Evolutionary conservation across 1,284 basidiomycete species (phyloP).

Genomic region (Sanguinoderma infundibulare): DNA sequence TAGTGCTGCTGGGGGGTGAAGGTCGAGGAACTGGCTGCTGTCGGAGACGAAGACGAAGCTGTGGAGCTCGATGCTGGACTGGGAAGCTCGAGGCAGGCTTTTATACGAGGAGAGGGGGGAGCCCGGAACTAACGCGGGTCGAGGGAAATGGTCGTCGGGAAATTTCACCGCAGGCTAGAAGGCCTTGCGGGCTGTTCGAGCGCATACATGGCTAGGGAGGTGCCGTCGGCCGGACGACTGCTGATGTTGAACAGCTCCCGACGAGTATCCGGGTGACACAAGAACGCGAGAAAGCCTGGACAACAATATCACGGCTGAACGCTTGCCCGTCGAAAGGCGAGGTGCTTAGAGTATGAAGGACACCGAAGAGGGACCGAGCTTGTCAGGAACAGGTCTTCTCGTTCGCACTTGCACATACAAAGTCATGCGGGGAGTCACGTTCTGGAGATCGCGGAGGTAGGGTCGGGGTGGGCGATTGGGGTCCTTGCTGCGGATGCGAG

Average conservation of each 20-base stretch:
- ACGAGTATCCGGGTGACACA: conserved; percentile 13
- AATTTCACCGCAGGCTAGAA: conserved; percentile 13
- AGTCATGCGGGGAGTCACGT: background rate
- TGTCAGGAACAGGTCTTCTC: background rate
- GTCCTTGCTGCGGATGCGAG: conserved; percentile 14
- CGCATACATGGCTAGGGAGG: background rate
- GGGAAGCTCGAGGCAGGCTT: background rate
- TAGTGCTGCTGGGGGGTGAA: background rate
- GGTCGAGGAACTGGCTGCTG: background rate
- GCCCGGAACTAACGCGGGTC: conserved; percentile 20
- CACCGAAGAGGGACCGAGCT: conserved; percentile 20
- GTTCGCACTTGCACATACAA: background rate
- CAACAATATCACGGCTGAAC: background rate
- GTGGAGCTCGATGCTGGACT: conserved; percentile 14
- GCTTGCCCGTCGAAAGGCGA: background rate
- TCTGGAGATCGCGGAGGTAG: conserved; percentile 1
- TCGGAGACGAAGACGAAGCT: background rate
- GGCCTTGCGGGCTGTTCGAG: background rate
- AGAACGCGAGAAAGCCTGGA: background rate
- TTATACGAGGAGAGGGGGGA: conserved; percentile 7
- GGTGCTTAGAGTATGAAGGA: background rate
- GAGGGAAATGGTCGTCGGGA: background rate
- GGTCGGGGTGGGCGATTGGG: background rate
- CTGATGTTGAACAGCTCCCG: conserved; percentile 10
- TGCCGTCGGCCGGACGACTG: background rate